Percentiles rank a stretch among this genome's conserved stretches.
Evolutionary conservation across 2,329 filamentous ascomycete species (phyloP).

Genomic region (Nannizziopsis arthrosporioides): DNA sequence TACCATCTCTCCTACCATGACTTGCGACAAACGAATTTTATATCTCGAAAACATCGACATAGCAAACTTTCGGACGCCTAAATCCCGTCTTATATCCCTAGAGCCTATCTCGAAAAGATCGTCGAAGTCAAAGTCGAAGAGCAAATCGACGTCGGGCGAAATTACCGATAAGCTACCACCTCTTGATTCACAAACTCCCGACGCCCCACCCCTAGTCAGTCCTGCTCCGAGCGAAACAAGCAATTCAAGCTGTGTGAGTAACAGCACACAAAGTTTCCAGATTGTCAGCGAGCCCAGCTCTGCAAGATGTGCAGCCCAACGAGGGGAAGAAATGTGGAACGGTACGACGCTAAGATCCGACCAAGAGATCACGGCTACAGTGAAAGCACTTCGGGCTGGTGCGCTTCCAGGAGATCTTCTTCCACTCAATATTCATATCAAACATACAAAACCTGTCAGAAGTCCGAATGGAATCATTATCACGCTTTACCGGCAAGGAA

Average conservation of each 20-base stretch:
- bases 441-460: conserved; percentile 79
- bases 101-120: conserved; percentile 69
- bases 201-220: conserved; percentile 30
- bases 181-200: conserved; percentile 19
- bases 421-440: conserved; percentile 66
- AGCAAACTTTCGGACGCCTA: conserved; percentile 59
- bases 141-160: conserved; percentile 33
- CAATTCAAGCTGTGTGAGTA: conserved; percentile 57
- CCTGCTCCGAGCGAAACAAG: conserved; percentile 56
- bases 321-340: conserved; percentile 40
- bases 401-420: conserved; percentile 77
- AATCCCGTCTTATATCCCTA: conserved; percentile 70
- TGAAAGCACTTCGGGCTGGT: conserved; percentile 71
- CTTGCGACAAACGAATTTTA: conserved; percentile 69
- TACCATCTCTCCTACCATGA: conserved; percentile 66
- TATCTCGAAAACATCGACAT: conserved; percentile 78
- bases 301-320: conserved; percentile 25
- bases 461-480: conserved; percentile 88
- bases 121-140: conserved; percentile 39
- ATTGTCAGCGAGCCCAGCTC: conserved; percentile 37
- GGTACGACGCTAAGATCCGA: conserved; percentile 48
- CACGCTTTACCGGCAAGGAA: conserved; percentile 79
- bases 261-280: conserved; percentile 50
- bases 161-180: conserved; percentile 30
- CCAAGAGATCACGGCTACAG: conserved; percentile 73